A percentile compares a stretch with the other conserved stretches of the same genome.
Evolutionary conservation across 2,329 filamentous ascomycete species (phyloP).

Genomic region (Fusarium marasasianum): DNA sequence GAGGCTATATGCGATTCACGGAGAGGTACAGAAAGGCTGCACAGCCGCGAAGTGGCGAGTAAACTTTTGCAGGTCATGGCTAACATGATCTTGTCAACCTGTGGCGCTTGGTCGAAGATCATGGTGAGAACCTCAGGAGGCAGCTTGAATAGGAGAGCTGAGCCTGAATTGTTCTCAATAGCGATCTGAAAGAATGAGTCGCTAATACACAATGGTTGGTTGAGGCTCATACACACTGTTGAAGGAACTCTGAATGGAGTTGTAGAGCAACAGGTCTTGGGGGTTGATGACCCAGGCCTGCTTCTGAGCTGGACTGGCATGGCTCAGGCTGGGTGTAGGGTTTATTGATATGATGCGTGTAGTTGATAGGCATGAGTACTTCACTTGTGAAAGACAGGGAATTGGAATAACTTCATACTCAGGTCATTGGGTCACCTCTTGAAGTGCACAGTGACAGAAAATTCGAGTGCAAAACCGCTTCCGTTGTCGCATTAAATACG

Average conservation of each 20-base stretch:
- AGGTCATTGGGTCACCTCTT: neutral
- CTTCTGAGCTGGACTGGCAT: slow-evolving; percentile 25
- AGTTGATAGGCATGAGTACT: neutral
- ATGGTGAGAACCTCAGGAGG: slow-evolving; percentile 42
- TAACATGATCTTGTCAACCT: slow-evolving; percentile 28
- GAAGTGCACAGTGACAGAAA: neutral
- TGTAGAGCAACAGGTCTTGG: neutral
- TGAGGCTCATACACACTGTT: slow-evolving; percentile 7
- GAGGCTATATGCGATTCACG: slow-evolving; percentile 8
- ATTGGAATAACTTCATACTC: neutral
- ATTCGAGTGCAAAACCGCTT: neutral
- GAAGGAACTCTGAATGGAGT: slow-evolving; percentile 17
- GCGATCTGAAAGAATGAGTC: slow-evolving; percentile 13
- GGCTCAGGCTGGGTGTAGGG: neutral
- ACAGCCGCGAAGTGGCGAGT: slow-evolving; percentile 29
- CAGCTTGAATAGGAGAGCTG: slow-evolving; percentile 28
- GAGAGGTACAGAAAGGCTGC: slow-evolving; percentile 26
- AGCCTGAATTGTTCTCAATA: neutral
- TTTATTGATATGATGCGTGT: too few relatives aligned
- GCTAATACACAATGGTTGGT: neutral
- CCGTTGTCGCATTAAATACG: neutral
- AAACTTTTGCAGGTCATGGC: slow-evolving; percentile 37
- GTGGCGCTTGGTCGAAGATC: slow-evolving; percentile 28
- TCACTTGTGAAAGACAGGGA: neutral
- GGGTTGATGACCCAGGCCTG: neutral